Evolutionary conservation across 768 basidiomycete genomes (phyloP).

Genomic region (Tephrocybe sp.): DNA sequence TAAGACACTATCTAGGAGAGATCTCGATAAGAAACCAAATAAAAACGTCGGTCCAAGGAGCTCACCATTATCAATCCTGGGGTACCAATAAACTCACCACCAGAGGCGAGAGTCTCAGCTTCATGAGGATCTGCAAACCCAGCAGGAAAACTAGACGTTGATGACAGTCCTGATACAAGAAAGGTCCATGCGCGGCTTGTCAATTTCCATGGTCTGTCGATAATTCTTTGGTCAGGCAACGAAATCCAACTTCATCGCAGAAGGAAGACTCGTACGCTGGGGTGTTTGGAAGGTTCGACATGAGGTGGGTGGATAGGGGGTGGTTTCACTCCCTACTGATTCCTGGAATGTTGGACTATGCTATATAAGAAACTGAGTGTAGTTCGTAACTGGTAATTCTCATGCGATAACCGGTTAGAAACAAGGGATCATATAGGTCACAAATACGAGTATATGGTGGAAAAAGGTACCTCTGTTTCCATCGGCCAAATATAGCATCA

Average conservation of each 20-base stretch:
- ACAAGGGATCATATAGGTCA: too few relatives aligned
- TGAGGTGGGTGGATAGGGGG: slow-evolving; percentile 23
- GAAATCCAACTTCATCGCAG: slow-evolving; percentile 1
- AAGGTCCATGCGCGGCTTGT: slow-evolving; percentile 26
- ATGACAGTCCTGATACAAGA: slow-evolving; percentile 15
- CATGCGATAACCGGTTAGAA: too few relatives aligned
- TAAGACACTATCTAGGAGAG: slow-evolving; percentile 25
- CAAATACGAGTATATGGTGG: too few relatives aligned
- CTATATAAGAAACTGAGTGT: too few relatives aligned
- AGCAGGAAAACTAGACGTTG: slow-evolving; percentile 25
- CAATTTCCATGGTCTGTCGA: slow-evolving; percentile 26
- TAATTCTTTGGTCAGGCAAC: not conserved
- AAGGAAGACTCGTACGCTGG: too few relatives aligned
- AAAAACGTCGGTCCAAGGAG: not conserved
- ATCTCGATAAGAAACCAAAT: not conserved
- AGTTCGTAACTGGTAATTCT: too few relatives aligned
- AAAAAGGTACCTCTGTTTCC: too few relatives aligned
- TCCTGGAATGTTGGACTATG: too few relatives aligned
- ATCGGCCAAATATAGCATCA: too few relatives aligned
- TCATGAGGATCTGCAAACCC: slow-evolving; percentile 26
- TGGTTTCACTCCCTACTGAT: too few relatives aligned
- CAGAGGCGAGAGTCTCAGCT: slow-evolving; percentile 22
- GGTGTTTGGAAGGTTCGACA: slow-evolving; percentile 7
- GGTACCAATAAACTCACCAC: slow-evolving; percentile 29
- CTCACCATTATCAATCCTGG: slow-evolving; percentile 24